phyloP scores from a whole-genome alignment of 2,329 filamentous ascomycete species.

The Camptophora hylomeconis region DNA sequence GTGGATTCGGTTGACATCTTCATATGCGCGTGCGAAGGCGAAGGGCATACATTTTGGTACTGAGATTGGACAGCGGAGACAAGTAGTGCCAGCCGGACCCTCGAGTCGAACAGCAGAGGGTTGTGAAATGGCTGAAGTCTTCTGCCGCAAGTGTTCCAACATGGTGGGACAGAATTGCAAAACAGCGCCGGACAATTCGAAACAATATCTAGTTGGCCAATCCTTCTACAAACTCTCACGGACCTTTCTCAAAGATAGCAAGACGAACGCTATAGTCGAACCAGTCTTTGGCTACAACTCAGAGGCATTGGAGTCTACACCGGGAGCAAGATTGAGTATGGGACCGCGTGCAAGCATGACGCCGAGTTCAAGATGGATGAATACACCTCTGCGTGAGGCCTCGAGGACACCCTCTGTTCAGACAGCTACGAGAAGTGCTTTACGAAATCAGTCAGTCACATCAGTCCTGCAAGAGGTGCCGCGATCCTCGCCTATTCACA shows the following conservation, averaged over 20 bases:
- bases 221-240: slow-evolving; percentile 16
- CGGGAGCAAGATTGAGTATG: too few species aligned
- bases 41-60: slow-evolving; percentile 12
- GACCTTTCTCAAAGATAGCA: slow-evolving; percentile 12
- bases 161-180: slow-evolving; percentile 16
- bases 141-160: slow-evolving; percentile 14
- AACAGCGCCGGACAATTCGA: slow-evolving; percentile 7
- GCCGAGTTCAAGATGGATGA: too few species aligned
- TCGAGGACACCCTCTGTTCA: too few species aligned
- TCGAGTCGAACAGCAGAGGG: slow-evolving; percentile 11
- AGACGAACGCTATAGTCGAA: slow-evolving; percentile 8
- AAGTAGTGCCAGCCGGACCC: slow-evolving; percentile 12
- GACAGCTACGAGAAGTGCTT: too few species aligned
- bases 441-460: too few species aligned
- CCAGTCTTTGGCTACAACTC: slow-evolving; percentile 13
- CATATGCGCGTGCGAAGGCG: slow-evolving; percentile 11
- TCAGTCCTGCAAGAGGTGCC: too few species aligned
- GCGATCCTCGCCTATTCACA: too few species aligned
- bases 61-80: slow-evolving; percentile 10
- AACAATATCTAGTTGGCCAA: slow-evolving; percentile 10
- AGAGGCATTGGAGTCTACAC: too few species aligned
- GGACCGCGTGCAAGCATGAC: slow-evolving; percentile 8
- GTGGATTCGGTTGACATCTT: slow-evolving; percentile 15
- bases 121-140: slow-evolving; percentile 15
- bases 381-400: too few species aligned